Base-by-base conservation (phyloP, 2,329 filamentous ascomycete species). In the Nemania diffusa region DNA sequence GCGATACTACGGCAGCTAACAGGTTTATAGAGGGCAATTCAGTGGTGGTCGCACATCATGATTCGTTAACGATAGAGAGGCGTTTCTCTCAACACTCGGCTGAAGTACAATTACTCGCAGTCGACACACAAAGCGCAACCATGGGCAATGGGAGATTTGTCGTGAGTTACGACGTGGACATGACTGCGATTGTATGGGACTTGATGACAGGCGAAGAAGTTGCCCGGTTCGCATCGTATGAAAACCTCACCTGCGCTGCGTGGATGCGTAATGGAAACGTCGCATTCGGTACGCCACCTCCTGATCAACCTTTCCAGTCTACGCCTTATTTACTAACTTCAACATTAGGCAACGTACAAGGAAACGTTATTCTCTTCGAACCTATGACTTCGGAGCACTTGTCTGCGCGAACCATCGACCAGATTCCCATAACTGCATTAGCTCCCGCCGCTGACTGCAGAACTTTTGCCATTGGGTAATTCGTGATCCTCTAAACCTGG, bases 191-290 rank as follows among this genome's bases (percentile, higher is more conserved):
- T 76, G 93, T 98, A 7, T 99, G 96, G 96, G 95, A 99, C 80
- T 85, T 97, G 68, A 89, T 97, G 82, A 97, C 93, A 0, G 96
- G 96, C 56, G 90, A 94, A 67, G 94, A 97, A 79, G 87, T 97
- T 65, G 90, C 95, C 44, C 88, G 94, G n/a, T 98, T 98, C 81
- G 90, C 91, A 26, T 96, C 94, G 0, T 97, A 97, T 76, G 93
- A 97, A 76, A 88, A 92, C 72, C 86, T 98, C 70, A 90, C 90
- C 24, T 91, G 93, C 32, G 95, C 94, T 42, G 86, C 92, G 13
- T 99, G 96, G 93, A 97, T 99, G 94, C 88, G 91, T 51, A 97
- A 97, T 81, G 96, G 96, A 62, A 97, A 97, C 81, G 91, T 99
- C 72, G 95, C 93, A 42, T 98, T 98, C 84, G 96, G 95, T 97